Percentiles rank a stretch among this genome's conserved stretches.
phyloP scores from a whole-genome alignment of 768 basidiomycete genomes.

The Phylloporus sp. region DNA sequence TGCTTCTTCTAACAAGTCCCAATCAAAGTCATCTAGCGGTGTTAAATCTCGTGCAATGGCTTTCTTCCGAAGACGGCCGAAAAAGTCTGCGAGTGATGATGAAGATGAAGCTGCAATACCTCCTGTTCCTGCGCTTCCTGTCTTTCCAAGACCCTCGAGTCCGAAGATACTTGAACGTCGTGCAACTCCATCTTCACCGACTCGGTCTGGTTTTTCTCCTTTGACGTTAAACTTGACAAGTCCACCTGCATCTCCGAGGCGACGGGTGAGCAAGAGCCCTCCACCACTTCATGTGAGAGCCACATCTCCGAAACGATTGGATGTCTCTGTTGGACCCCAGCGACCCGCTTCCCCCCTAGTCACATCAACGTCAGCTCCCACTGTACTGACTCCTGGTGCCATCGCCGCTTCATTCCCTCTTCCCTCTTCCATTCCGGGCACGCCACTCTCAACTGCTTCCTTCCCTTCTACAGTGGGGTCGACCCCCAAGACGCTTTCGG shows the following conservation, averaged over 20 bases:
- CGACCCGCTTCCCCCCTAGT: slow-evolving; percentile 9
- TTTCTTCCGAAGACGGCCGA: slow-evolving; percentile 31
- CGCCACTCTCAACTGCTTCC: slow-evolving; percentile 19
- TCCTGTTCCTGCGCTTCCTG: slow-evolving; percentile 31
- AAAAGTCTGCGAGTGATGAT: slow-evolving; percentile 29
- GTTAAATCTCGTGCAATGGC: slow-evolving; percentile 32
- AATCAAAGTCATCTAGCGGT: slow-evolving; percentile 24
- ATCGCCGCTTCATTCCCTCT: slow-evolving; percentile 7
- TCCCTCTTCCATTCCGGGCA: slow-evolving; percentile 17
- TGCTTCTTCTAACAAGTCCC: slow-evolving; percentile 33
- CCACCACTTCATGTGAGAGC: slow-evolving; percentile 15
- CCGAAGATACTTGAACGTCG: slow-evolving; percentile 27
- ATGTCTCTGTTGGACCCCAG: slow-evolving; percentile 3
- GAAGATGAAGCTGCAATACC: slow-evolving; percentile 28
- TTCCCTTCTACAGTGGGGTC: neutral
- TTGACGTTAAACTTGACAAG: slow-evolving; percentile 23
- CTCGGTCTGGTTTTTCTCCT: slow-evolving; percentile 28
- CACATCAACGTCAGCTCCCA: slow-evolving; percentile 6
- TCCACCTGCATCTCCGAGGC: slow-evolving; percentile 18
- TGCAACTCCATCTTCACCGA: slow-evolving; percentile 22
- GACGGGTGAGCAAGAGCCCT: slow-evolving; percentile 27
- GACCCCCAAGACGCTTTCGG: slow-evolving; percentile 7
- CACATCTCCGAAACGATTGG: slow-evolving; percentile 9
- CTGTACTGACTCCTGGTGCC: slow-evolving; percentile 2
- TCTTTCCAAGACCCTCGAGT: slow-evolving; percentile 25